Percentiles rank a stretch among this genome's conserved stretches.
phyloP scores from a whole-genome alignment of 2,329 filamentous ascomycete species.

The Alternaria arbusti region DNA sequence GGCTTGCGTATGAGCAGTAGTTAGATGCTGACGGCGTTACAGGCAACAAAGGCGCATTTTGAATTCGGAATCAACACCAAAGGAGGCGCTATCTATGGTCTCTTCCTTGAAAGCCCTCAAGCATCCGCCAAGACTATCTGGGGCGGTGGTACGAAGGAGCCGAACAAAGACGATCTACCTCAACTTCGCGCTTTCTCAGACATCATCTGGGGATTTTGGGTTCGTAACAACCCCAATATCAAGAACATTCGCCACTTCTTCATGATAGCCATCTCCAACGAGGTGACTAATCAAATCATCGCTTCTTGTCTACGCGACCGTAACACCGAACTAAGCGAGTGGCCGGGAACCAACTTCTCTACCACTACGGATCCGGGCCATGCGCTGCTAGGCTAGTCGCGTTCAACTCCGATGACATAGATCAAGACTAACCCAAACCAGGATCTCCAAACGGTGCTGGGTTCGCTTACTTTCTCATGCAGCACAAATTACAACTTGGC shows the following conservation, averaged over 20 bases:
- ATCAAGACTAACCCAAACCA: neutral
- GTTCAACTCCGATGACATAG: neutral
- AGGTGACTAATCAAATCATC: constrained; percentile 22
- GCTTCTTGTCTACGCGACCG: constrained; percentile 14
- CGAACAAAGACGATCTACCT: constrained; percentile 16
- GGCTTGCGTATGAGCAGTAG: too few species aligned
- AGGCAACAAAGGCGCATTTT: constrained; percentile 24
- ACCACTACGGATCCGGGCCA: constrained; percentile 19
- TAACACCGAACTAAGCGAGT: constrained; percentile 6
- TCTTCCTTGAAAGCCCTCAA: constrained; percentile 19
- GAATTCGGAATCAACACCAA: constrained; percentile 18
- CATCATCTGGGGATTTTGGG: constrained; percentile 31
- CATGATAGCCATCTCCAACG: constrained; percentile 26
- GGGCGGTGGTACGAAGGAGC: constrained; percentile 1
- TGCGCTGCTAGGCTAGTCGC: constrained; percentile 18
- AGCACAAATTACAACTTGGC: constrained; percentile 26
- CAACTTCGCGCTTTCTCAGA: constrained; percentile 19
- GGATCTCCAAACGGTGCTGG: constrained; percentile 25
- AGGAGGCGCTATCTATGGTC: constrained; percentile 19
- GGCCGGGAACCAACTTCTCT: constrained; percentile 25
- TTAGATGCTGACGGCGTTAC: neutral
- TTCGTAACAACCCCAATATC: constrained; percentile 12
- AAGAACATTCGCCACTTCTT: constrained; percentile 26
- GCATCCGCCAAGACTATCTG: constrained; percentile 12
- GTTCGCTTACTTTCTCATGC: constrained; percentile 31